These are phyloP conservation scores for Parathielavia hyrcaniae DNA, from an alignment of 495 filamentous ascomycete genomes.

Conservation along the genomic window DNA sequence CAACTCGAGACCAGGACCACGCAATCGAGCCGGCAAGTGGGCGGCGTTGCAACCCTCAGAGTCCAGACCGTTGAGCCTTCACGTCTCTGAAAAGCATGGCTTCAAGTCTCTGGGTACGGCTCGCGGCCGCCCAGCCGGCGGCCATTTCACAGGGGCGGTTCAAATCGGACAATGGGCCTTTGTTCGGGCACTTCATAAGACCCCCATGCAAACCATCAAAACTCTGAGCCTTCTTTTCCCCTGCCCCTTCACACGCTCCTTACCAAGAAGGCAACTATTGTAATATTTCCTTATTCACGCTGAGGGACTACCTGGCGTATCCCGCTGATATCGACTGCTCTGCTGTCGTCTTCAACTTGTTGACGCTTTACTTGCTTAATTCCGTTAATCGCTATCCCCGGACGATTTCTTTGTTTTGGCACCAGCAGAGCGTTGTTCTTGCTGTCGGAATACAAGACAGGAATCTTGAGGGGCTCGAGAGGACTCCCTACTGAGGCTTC, in stretches of 20 bases:
- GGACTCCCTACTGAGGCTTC: conserved; percentile 12
- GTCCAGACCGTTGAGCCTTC: background rate
- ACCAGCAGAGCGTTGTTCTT: background rate
- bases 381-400: conserved; percentile 7
- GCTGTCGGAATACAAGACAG: background rate
- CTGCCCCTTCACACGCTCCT: background rate
- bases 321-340: background rate
- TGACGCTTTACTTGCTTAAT: background rate
- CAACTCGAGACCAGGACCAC: conserved; percentile 14
- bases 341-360: background rate
- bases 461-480: background rate
- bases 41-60: background rate
- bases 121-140: conserved; percentile 5
- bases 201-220: background rate
- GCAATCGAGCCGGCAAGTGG: conserved; percentile 1
- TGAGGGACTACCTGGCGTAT: conserved; percentile 20
- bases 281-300: background rate
- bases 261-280: background rate
- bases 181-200: conserved; percentile 7
- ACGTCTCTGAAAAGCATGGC: background rate
- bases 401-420: background rate
- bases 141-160: background rate
- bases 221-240: background rate
- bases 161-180: conserved; percentile 1
- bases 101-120: background rate